These are phyloP conservation scores for Trypanosoma scelopori DNA, from an alignment of 208 protist species.

Conservation along the genomic window DNA sequence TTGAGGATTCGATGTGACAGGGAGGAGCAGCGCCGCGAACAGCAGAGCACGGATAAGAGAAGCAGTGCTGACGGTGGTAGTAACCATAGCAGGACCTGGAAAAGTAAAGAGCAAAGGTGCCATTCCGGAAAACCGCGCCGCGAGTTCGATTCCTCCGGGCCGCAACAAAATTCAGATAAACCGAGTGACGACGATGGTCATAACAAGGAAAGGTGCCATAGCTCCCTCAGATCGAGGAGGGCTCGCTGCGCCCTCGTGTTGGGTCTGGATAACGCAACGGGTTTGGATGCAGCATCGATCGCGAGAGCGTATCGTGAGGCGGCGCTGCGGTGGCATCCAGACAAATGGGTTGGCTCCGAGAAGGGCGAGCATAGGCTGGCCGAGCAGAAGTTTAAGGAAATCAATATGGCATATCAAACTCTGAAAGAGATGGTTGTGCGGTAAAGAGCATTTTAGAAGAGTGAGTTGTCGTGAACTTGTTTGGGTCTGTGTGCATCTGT, in stretches of 20 bases:
- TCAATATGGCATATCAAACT: slow-evolving; percentile 69
- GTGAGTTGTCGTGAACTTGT: not conserved
- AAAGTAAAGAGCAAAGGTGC: not conserved
- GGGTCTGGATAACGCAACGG: slow-evolving; percentile 11
- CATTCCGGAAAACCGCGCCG: too few species aligned
- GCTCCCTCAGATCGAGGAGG: not conserved
- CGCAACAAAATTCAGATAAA: not conserved
- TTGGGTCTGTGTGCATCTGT: not conserved
- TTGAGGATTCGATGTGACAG: slow-evolving; percentile 24
- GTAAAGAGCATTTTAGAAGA: not conserved
- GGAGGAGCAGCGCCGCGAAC: slow-evolving; percentile 5
- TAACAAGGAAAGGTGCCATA: slow-evolving; percentile 1
- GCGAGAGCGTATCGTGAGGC: slow-evolving; percentile 83
- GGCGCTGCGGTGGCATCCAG: slow-evolving; percentile 88
- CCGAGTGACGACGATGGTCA: not conserved
- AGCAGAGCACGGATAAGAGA: too few species aligned
- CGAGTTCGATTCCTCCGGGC: not conserved
- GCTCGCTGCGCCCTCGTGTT: slow-evolving; percentile 4
- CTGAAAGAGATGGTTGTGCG: slow-evolving; percentile 47
- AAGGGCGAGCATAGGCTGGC: slow-evolving; percentile 51
- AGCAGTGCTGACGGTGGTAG: not conserved
- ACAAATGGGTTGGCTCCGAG: slow-evolving; percentile 74
- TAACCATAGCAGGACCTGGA: too few species aligned
- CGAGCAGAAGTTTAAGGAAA: slow-evolving; percentile 82
- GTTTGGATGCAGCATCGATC: slow-evolving; percentile 50